Evolutionary conservation across 257 asterid species (phyloP).

Genomic region (Gentiana straminea): DNA sequence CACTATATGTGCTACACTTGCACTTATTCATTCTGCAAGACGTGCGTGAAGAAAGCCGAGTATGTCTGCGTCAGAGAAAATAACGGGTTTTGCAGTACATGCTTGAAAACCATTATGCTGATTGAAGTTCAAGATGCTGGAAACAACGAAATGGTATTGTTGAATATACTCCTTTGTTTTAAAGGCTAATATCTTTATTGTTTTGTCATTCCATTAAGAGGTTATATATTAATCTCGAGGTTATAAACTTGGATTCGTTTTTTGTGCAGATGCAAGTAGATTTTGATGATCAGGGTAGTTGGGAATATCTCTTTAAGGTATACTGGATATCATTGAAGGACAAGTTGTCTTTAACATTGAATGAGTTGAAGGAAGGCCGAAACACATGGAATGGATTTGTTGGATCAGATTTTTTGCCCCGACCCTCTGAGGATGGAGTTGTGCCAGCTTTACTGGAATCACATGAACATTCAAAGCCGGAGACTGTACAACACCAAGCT

Average conservation of each 20-base stretch:
- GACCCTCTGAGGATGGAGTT: slow-evolving; percentile 8
- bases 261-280: slow-evolving; percentile 60
- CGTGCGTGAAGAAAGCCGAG: slow-evolving; percentile 62
- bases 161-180: not conserved
- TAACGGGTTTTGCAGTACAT: slow-evolving; percentile 83
- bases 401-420: slow-evolving; percentile 20
- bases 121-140: slow-evolving; percentile 75
- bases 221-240: too few species aligned
- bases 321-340: slow-evolving; percentile 67
- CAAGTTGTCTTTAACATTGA: slow-evolving; percentile 44
- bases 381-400: slow-evolving; percentile 32
- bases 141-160: slow-evolving; percentile 56
- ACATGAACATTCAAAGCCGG: slow-evolving; percentile 25
- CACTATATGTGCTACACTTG: slow-evolving; percentile 87
- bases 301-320: slow-evolving; percentile 87
- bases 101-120: slow-evolving; percentile 85
- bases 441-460: not conserved
- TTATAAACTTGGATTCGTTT: not conserved
- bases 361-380: slow-evolving; percentile 57
- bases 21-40: slow-evolving; percentile 90
- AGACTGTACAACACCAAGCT: slow-evolving; percentile 8
- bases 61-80: slow-evolving; percentile 61
- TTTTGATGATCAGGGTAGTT: slow-evolving; percentile 75
- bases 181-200: too few species aligned
- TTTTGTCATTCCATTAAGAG: too few species aligned